Evolutionary conservation across 2,329 filamentous ascomycete genomes (phyloP).

Genomic region (Monilinia laxa): DNA sequence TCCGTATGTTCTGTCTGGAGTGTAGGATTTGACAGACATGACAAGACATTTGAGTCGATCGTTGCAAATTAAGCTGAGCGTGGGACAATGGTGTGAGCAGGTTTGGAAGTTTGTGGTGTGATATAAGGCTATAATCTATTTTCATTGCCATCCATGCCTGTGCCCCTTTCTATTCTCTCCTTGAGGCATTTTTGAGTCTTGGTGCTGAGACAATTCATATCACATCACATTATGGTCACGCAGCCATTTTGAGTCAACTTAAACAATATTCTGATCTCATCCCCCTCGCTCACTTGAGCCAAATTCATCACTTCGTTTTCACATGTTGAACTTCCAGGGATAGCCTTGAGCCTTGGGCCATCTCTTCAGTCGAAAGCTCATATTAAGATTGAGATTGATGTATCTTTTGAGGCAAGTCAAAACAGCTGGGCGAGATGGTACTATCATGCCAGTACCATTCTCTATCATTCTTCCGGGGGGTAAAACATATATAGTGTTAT

Average conservation of each 20-base stretch:
- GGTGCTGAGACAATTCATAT: background rate
- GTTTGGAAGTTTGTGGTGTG: background rate
- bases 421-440: background rate
- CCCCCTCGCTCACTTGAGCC: background rate
- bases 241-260: background rate
- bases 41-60: background rate
- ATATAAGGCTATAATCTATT: background rate
- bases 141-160: background rate
- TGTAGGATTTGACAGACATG: background rate
- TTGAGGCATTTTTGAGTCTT: background rate
- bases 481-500: background rate
- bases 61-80: constrained; percentile 1
- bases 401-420: background rate
- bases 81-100: background rate
- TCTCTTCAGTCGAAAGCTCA: background rate
- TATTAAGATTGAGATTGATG: background rate
- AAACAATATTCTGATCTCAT: background rate
- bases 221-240: constrained; percentile 9
- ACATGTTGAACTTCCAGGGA: too few relatives aligned
- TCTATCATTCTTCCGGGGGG: background rate
- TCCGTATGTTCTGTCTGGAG: background rate
- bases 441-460: background rate
- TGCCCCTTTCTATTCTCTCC: background rate
- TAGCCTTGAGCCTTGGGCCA: background rate
- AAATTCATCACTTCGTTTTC: background rate